Conservation (phyloP, 2,329 filamentous ascomycete genomes). For the Ceratocystis albifundus region DNA sequence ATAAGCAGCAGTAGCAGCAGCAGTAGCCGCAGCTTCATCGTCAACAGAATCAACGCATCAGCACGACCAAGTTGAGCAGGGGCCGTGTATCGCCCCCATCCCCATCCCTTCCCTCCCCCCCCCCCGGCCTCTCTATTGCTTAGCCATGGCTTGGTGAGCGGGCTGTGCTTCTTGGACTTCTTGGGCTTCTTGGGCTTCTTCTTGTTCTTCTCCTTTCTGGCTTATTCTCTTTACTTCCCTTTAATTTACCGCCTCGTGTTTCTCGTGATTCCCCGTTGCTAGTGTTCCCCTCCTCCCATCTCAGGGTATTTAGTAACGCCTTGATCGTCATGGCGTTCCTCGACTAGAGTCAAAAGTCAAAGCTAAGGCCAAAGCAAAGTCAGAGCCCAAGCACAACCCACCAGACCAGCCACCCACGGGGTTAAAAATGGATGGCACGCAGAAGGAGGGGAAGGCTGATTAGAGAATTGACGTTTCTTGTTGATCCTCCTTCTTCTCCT, state of each 20-base stretch:
- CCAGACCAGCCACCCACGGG: background rate
- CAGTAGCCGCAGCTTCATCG: no score
- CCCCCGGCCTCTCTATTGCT: no score
- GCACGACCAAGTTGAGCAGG: no score
- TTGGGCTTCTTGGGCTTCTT: no score
- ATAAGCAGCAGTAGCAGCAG: no score
- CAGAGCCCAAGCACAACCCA: background rate
- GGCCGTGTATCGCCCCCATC: no score
- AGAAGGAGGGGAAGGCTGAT: no score
- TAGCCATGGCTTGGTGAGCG: no score
- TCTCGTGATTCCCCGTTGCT: background rate
- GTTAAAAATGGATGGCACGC: background rate
- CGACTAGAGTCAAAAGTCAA: constrained; percentile 1
- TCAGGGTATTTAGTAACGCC: background rate
- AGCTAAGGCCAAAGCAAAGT: background rate
- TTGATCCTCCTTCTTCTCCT: background rate
- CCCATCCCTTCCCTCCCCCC: no score
- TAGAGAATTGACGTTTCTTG: background rate
- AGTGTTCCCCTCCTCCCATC: background rate
- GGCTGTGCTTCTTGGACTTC: no score
- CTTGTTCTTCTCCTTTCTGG: background rate
- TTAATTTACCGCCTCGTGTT: background rate
- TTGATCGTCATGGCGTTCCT: background rate
- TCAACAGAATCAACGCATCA: no score
- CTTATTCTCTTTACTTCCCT: background rate